Base-by-base conservation (phyloP, 1,284 basidiomycete species). In the Heterobasidion annosum region DNA sequence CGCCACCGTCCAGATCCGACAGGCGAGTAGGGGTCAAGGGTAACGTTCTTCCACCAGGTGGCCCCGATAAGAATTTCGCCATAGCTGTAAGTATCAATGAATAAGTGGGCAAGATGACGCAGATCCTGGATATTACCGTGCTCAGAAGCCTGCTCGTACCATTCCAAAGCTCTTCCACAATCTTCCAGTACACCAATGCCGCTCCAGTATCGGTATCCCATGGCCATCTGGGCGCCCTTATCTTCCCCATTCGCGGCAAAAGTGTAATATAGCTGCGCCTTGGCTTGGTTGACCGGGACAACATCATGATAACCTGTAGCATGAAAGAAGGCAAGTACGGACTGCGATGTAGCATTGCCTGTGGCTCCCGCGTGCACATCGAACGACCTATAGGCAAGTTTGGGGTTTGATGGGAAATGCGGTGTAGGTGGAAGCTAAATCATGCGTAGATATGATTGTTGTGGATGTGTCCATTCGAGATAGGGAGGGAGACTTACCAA, bases 171-270 rank as follows among this genome's bases (percentile, higher is more conserved):
- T 6, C 81, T 74, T 64, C 82, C 75, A 67, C 95, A 98, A 62
- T 87, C 85, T 66, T 97, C 93, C 52, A 85, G 76, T 0, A 91
- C 88, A 6, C 94, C 92, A 57, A 99, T 95, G 0, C 97, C 97
- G 32, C 88, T 87, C 89, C 92, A 97, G 66, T 95, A 88, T n/a
- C 94, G 82, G 68, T 96, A 98, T 0, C 87, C 97, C 42, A 99
- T 75, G 0, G 93, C 83, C 90, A 96, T 94, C 67, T 95, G 88
- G 0, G 96, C 90, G 4, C 89, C 85, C 60, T 85, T 82, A 69
- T 95, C 81, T 0, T 89, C 91, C 15, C 88, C 88, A 53, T 93
- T 83, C 1, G 93, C 94, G 1, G 93, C 87, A 64, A 98, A 95
- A 0, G 93, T 96, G 67, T 95, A 93, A 67, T 98, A 92, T 0